Conservation (phyloP, 768 basidiomycete species). For the Cyathus striatus region DNA sequence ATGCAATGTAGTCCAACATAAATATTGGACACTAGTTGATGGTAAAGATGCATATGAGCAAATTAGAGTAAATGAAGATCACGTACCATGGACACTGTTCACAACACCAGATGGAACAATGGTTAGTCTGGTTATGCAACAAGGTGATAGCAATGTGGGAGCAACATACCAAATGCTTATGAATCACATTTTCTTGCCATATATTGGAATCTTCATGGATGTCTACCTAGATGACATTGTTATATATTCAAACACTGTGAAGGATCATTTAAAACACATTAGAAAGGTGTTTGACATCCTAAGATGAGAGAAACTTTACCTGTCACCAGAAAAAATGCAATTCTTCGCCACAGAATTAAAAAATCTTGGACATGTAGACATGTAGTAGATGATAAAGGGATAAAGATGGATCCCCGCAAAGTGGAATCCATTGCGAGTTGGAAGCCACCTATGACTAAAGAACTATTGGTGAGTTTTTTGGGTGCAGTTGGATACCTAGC, state of each 20-base stretch:
- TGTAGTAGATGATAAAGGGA: conserved; percentile 15
- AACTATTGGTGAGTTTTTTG: conserved; percentile 23
- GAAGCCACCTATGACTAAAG: conserved; percentile 19
- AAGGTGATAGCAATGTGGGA: conserved; percentile 18
- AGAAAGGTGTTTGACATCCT: conserved; percentile 17
- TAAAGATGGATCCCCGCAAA: conserved; percentile 35
- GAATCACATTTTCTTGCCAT: conserved; percentile 23
- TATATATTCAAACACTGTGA: conserved; percentile 37
- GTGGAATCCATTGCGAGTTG: conserved; percentile 24
- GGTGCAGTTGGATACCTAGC: conserved; percentile 31
- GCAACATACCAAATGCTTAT: too few relatives aligned
- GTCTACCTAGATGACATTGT: not conserved
- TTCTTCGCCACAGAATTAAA: conserved; percentile 24
- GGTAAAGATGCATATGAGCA: too few relatives aligned
- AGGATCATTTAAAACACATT: conserved; percentile 26
- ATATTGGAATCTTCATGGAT: conserved; percentile 15
- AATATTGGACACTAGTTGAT: conserved; percentile 23
- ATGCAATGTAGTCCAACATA: conserved; percentile 9
- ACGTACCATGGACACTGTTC: conserved; percentile 15
- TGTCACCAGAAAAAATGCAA: conserved; percentile 20
- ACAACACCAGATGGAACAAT: conserved; percentile 29
- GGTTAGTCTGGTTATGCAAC: too few relatives aligned
- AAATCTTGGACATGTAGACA: conserved; percentile 27
- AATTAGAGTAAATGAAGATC: conserved; percentile 12
- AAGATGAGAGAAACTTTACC: conserved; percentile 18